These are phyloP conservation scores for Phytopythium helicoides DNA, from an alignment of 352 stramenopile genomes.

Conservation along the genomic window DNA sequence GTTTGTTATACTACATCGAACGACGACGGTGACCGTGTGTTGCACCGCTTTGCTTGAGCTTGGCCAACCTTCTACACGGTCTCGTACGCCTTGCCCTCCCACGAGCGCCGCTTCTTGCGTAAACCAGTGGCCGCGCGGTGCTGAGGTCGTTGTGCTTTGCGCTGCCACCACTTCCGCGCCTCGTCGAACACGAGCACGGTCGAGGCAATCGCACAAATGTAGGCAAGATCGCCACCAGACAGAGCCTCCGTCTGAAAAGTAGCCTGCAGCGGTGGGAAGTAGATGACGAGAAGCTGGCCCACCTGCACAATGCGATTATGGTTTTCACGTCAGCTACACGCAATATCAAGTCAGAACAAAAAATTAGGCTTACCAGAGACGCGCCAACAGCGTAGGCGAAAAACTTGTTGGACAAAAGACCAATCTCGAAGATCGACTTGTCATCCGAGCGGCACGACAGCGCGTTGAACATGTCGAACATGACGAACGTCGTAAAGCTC, in stretches of 20 bases:
- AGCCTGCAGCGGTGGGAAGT: conserved; percentile 94
- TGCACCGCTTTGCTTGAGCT: not conserved
- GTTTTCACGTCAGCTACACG: no score
- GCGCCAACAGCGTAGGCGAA: conserved; percentile 93
- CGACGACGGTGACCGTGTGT: not conserved
- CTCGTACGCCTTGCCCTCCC: conserved; percentile 62
- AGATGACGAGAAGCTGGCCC: conserved; percentile 96
- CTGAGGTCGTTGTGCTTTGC: conserved; percentile 25
- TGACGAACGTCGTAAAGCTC: conserved; percentile 99
- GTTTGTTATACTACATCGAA: conserved; percentile 7
- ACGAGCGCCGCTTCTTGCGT: conserved; percentile 67
- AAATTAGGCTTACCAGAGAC: conserved; percentile 80
- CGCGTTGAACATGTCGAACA: conserved; percentile 99
- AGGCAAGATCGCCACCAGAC: conserved; percentile 89
- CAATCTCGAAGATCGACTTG: conserved; percentile 93
- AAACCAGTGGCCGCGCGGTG: conserved; percentile 36
- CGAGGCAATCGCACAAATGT: conserved; percentile 91
- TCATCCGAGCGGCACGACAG: conserved; percentile 95
- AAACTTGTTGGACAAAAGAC: conserved; percentile 90
- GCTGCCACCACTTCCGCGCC: conserved; percentile 88
- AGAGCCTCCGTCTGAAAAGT: conserved; percentile 97
- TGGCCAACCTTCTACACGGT: conserved; percentile 35
- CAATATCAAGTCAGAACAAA: no score
- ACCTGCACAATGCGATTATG: no score
- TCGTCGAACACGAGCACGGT: conserved; percentile 94